Evolutionary conservation across 179 eudicot genomes (phyloP).

Genomic region (Silene noctiflora): DNA sequence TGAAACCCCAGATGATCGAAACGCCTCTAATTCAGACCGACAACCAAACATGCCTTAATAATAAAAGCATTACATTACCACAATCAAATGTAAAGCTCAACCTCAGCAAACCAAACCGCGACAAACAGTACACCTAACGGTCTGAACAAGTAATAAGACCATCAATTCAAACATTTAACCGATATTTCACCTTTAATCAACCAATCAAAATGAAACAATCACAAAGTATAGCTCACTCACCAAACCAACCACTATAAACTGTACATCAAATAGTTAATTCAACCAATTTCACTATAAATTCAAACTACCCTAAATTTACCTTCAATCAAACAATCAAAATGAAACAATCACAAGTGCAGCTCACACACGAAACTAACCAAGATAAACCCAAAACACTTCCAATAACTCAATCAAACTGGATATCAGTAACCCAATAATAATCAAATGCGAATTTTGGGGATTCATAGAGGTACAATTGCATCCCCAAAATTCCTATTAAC

Average conservation of each 20-base stretch:
- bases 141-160: background rate
- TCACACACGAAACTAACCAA: background rate
- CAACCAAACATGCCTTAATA: background rate
- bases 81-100: background rate
- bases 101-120: background rate
- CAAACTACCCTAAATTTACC: background rate
- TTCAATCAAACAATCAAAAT: background rate
- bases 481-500: too few relatives aligned
- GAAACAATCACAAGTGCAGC: slow-evolving; percentile 3
- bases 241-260: background rate
- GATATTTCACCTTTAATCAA: background rate
- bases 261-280: background rate
- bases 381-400: background rate
- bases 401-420: background rate
- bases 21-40: background rate
- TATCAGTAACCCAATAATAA: background rate
- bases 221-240: slow-evolving; percentile 1
- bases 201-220: background rate
- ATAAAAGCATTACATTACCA: background rate
- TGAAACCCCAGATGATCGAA: background rate
- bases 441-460: background rate
- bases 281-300: background rate
- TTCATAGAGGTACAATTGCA: background rate
- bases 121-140: background rate
- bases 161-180: background rate